Base-by-base conservation (phyloP, 805 yeast species). In the Dipodascus geniculatus region DNA sequence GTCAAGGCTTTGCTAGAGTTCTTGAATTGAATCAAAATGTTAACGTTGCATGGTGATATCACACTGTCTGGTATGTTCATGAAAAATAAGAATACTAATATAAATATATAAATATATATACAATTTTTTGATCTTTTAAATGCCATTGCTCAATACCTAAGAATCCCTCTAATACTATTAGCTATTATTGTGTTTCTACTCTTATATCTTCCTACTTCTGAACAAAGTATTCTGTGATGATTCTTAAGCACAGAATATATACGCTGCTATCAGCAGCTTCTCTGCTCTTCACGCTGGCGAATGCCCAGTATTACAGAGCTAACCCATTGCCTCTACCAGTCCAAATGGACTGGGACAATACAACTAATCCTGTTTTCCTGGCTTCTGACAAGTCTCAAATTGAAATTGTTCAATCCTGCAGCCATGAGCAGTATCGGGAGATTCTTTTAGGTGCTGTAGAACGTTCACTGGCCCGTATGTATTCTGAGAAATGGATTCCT, bases 401-500 rank as follows among this genome's bases (percentile, higher is more conserved):
- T n/a, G 20, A 17, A n/a, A 38, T 38, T 38, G 4, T n/a, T n/a
- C 17, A 14, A 38, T 11, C 44, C 4, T 3, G 4, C 6, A n/a
- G 20, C 44, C 4, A 38, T 38, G 20, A n/a, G 17, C 4, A 4
- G 44, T 17, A 38, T n/a, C 17, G 20, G 14, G 4, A 9, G 6
- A 57, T 66, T 23, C 55, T 69, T 9, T 48, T 28, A 9, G 58
- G 56, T 16, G 72, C 68, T 14, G 68, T 66, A 55, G 54, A 60
- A 16, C 57, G 71, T 28, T 54, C 63, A 19, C 33, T 58, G 51
- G 42, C 49, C 14, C 52, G 67, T 0, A 54, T 71, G 17, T 42
- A 54, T 9, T 47, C 58, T 1, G 53, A 65, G 28, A 61, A 68
- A 54, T 72, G 74, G 74, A 57, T 56, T 23, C 75, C 75, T 3